These are phyloP conservation scores for Endocladia muricata DNA, from an alignment of 31 red algal species.

Conservation along the genomic window DNA sequence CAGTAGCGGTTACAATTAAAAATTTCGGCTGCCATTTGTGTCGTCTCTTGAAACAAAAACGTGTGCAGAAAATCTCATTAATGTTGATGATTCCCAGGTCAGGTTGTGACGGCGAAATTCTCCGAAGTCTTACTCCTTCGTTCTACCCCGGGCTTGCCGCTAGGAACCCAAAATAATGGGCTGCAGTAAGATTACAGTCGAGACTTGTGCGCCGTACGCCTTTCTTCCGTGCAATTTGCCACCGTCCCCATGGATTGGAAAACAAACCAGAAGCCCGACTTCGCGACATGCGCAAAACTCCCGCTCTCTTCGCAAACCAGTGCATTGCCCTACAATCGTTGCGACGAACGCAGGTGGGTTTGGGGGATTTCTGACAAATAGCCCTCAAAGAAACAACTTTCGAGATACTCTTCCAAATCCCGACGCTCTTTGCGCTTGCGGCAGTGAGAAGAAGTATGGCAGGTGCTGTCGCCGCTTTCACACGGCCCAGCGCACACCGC, in stretches of 20 bases:
- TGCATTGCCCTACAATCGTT: not conserved
- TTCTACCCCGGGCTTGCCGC: no score
- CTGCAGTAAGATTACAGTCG: not conserved
- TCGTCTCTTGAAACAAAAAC: no score
- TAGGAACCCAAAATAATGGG: constrained; percentile 1
- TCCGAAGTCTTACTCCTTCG: no score
- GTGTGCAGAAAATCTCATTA: no score
- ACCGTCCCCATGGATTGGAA: not conserved
- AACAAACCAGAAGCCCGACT: not conserved
- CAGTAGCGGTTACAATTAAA: not conserved
- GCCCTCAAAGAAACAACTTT: constrained; percentile 6
- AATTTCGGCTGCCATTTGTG: not conserved
- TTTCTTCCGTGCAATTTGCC: not conserved
- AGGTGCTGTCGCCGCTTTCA: constrained; percentile 91
- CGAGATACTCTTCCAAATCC: constrained; percentile 47
- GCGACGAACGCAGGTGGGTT: constrained; percentile 12
- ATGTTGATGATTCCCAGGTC: no score
- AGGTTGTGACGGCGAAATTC: no score
- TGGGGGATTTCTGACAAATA: constrained; percentile 56
- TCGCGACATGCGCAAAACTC: not conserved
- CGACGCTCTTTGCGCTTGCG: constrained; percentile 68
- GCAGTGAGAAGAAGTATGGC: constrained; percentile 70
- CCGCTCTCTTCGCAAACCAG: not conserved
- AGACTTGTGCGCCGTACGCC: not conserved
- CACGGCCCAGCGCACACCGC: constrained; percentile 54